Evolutionary conservation across 2,329 filamentous ascomycete genomes (phyloP).

Genomic region (Ceratocystis ficicola): DNA sequence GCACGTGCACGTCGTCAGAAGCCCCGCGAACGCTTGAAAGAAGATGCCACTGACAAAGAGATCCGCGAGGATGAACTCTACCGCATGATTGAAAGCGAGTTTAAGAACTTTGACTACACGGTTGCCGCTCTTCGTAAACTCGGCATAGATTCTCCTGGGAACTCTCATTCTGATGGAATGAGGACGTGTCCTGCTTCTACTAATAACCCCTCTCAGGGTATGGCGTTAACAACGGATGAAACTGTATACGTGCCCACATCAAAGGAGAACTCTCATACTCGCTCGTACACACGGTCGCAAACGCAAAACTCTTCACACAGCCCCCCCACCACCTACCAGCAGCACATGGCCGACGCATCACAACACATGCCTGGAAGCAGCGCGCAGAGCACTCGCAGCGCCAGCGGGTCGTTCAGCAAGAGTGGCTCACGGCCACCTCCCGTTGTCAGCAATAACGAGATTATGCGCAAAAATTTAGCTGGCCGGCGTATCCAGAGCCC

Average conservation of each 20-base stretch:
- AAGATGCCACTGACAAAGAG: conserved; percentile 89
- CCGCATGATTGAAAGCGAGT: conserved; percentile 84
- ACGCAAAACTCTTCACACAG: not conserved
- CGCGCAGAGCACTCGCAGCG: conserved; percentile 22
- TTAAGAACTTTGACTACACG: conserved; percentile 92
- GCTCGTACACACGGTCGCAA: conserved; percentile 13
- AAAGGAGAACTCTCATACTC: conserved; percentile 23
- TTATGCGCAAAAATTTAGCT: conserved; percentile 18
- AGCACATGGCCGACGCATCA: conserved; percentile 5
- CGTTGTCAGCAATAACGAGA: conserved; percentile 11
- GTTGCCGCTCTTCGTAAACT: conserved; percentile 45
- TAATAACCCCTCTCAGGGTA: not conserved
- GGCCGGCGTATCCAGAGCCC: conserved; percentile 59
- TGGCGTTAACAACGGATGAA: conserved; percentile 41
- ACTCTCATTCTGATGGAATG: not conserved
- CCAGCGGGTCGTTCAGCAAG: conserved; percentile 10
- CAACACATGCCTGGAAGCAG: conserved; percentile 16
- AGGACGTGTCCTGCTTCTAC: not conserved
- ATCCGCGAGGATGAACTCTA: conserved; percentile 91
- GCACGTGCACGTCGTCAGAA: conserved; percentile 87
- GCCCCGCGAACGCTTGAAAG: conserved; percentile 78
- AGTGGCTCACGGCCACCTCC: conserved; percentile 6
- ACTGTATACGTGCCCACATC: conserved; percentile 33
- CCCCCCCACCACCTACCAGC: conserved; percentile 9
- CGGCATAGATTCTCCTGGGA: conserved; percentile 15